Evolutionary conservation across 768 basidiomycete species (phyloP).

Genomic region (Roridomyces roridus): DNA sequence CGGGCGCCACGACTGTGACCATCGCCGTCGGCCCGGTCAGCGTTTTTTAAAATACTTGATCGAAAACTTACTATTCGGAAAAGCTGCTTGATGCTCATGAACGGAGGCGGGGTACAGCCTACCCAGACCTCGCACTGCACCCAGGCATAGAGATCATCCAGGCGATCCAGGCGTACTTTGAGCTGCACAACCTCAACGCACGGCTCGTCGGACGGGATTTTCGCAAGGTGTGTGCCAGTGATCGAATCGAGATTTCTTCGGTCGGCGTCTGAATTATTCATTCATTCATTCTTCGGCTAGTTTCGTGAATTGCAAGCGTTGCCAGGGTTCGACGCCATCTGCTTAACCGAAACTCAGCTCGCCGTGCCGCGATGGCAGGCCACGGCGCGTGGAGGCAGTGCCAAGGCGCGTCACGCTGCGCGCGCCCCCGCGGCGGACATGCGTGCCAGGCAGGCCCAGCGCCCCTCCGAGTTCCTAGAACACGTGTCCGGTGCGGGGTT

Average conservation of each 20-base stretch:
- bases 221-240: conserved; percentile 44
- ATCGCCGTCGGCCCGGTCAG: conserved; percentile 58
- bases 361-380: conserved; percentile 37
- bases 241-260: too few relatives aligned
- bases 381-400: conserved; percentile 27
- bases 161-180: conserved; percentile 51
- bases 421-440: conserved; percentile 34
- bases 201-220: conserved; percentile 49
- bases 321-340: conserved; percentile 48
- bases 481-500: conserved; percentile 32
- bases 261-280: too few relatives aligned
- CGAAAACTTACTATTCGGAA: conserved; percentile 5
- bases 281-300: conserved; percentile 34
- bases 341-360: conserved; percentile 47
- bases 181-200: conserved; percentile 42
- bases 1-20: conserved; percentile 53
- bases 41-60: too few relatives aligned
- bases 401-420: conserved; percentile 17
- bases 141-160: conserved; percentile 56
- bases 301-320: conserved; percentile 48
- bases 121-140: conserved; percentile 35
- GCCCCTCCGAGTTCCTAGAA: conserved; percentile 42
- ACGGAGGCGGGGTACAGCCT: conserved; percentile 32
- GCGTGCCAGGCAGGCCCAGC: conserved; percentile 44
- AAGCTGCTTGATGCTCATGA: conserved; percentile 53